phyloP scores from a whole-genome alignment of 495 filamentous ascomycete species.

The Lasiosphaeriaceae sp. region DNA sequence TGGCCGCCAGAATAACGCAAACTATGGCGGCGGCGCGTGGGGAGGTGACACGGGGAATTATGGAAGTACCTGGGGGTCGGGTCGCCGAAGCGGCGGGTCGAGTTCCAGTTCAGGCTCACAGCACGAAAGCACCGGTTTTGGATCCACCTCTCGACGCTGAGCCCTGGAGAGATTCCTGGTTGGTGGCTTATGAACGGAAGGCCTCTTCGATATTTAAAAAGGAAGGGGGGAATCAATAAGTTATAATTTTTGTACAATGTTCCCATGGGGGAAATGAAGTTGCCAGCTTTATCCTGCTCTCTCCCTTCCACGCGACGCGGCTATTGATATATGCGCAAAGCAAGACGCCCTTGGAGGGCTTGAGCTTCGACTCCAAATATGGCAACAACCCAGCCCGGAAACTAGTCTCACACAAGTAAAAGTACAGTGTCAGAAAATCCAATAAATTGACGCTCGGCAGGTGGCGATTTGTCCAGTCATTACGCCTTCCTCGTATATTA shows the following conservation, averaged over 20 bases:
- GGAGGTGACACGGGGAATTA: not conserved
- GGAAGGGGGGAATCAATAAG: constrained; percentile 8
- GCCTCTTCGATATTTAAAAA: not conserved
- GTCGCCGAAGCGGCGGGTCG: constrained; percentile 17
- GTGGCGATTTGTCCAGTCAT: not conserved
- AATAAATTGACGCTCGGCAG: not conserved
- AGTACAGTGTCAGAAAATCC: constrained; percentile 16
- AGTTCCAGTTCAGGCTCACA: constrained; percentile 46
- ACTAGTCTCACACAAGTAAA: constrained; percentile 14
- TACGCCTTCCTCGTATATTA: no score
- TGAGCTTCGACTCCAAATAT: not conserved
- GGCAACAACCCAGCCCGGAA: not conserved
- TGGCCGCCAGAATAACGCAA: constrained; percentile 23
- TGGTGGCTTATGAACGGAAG: no score
- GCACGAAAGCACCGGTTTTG: constrained; percentile 84
- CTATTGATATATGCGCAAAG: not conserved
- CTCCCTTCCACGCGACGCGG: not conserved
- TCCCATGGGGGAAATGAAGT: not conserved
- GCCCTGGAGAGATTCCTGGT: not conserved
- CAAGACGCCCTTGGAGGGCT: not conserved
- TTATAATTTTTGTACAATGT: constrained; percentile 13
- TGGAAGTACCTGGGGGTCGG: constrained; percentile 38
- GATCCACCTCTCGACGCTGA: constrained; percentile 75
- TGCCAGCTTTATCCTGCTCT: constrained; percentile 10
- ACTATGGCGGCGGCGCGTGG: constrained; percentile 25